These are phyloP conservation scores for Nannochloropsis granulata DNA, from an alignment of 108 stramenopile genomes.

Conservation along the genomic window DNA sequence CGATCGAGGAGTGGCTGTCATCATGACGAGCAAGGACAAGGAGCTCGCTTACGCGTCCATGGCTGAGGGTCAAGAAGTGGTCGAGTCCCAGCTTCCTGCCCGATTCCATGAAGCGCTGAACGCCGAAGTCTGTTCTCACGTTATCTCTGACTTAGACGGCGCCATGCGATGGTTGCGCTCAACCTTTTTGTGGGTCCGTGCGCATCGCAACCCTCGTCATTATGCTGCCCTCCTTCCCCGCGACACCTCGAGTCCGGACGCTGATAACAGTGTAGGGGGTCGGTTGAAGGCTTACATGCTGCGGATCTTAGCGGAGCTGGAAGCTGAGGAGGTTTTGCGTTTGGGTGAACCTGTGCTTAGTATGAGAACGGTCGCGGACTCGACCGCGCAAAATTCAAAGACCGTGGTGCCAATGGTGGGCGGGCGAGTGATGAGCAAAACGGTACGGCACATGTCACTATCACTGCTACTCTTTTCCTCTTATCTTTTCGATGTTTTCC, in stretches of 20 bases:
- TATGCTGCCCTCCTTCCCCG: not conserved
- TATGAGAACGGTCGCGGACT: not conserved
- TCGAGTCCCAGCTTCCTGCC: slow-evolving; percentile 27
- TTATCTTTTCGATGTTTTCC: no score
- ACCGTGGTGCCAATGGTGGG: not conserved
- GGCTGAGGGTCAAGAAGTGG: slow-evolving; percentile 24
- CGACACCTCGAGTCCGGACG: slow-evolving; percentile 18
- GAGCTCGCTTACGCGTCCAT: not conserved
- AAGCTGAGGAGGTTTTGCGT: not conserved
- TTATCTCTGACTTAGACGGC: not conserved
- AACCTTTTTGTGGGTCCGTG: not conserved
- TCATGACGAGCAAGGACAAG: slow-evolving; percentile 36
- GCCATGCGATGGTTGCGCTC: not conserved
- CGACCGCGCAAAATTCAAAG: not conserved
- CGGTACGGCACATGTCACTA: not conserved
- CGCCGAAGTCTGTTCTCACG: slow-evolving; percentile 8
- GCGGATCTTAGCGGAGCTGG: not conserved
- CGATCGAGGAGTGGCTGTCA: slow-evolving; percentile 57
- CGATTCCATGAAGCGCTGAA: slow-evolving; percentile 21
- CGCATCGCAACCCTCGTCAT: not conserved
- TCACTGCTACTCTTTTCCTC: no score
- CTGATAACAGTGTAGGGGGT: slow-evolving; percentile 12
- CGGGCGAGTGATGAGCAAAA: not conserved
- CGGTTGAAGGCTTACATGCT: slow-evolving; percentile 21
- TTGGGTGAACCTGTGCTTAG: not conserved